Evolutionary conservation across 106 monocot genomes (phyloP), one percentile per base, ranked within the genome.

Genomic region (Hemerocallis citrina): DNA sequence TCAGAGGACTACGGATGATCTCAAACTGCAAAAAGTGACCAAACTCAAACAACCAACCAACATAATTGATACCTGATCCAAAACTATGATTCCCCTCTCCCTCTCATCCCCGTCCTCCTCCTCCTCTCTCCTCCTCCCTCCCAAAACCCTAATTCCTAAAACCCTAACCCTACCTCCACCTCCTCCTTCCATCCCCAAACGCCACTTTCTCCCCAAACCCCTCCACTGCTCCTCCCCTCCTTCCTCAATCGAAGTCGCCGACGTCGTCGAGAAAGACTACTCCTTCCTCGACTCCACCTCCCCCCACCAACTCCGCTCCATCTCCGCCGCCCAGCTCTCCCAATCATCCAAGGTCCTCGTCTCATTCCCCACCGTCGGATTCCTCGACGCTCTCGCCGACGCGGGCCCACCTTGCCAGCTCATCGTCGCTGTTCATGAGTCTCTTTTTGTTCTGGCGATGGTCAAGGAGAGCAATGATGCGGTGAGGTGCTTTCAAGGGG

Each of bases 401-500:
- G 34, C 39, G 16, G 70, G 10, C 13, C 62, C 46, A 17, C 25
- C 15, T 33, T 61, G 39, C 19, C 61, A 62, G 28, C 70, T 70
- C 27, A 31, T 70, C 16, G 61, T 34, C 30, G 38, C 39, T 20
- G 49, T 62, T 2, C 70, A 70, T 9, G 70, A 70, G 48, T 61
- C 61, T 3, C 41, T 70, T 21, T 52, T 52, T 15, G 61, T 48
- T 1, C 61, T 70, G 37, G 70, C 70, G 20, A 52, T 54, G 70
- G 62, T 61, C 8, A 70, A 61, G 48, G 70, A 70, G 16, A 37
- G 20, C 7, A 23, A 70, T 28, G 70, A 70, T 49, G 1, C 17
- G 8, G 61, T 70, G 19, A 70, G 92, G 69, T 99, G 92, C 61
- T 99, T 80, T 66, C 98, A 99, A 57, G 98, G 98, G 28, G 82